Evolutionary conservation across 2,329 filamentous ascomycete species (phyloP).

Genomic region (Aspergillus brunneoviolaceus): DNA sequence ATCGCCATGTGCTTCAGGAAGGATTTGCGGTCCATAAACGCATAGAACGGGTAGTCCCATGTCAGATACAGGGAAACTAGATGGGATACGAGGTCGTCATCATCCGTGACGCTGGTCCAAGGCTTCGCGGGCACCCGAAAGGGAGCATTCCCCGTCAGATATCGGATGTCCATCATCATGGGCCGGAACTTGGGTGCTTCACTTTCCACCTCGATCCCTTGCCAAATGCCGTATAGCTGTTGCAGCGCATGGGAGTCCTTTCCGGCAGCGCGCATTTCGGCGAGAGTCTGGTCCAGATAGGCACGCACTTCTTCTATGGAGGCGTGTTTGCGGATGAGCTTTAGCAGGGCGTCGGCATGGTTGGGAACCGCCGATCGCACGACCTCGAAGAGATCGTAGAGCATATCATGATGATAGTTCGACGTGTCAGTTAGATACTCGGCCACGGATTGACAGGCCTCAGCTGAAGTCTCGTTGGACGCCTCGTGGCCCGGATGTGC

Average conservation of each 20-base stretch:
- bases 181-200: slow-evolving; percentile 20
- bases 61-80: slow-evolving; percentile 89
- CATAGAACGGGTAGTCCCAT: slow-evolving; percentile 91
- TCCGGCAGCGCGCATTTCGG: slow-evolving; percentile 5
- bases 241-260: slow-evolving; percentile 11
- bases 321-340: slow-evolving; percentile 28
- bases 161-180: slow-evolving; percentile 30
- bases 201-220: slow-evolving; percentile 21
- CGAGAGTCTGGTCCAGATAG: slow-evolving; percentile 23
- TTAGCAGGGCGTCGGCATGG: slow-evolving; percentile 22
- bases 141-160: slow-evolving; percentile 25
- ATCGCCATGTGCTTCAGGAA: slow-evolving; percentile 52
- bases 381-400: slow-evolving; percentile 28
- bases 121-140: slow-evolving; percentile 39
- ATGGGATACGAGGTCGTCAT: slow-evolving; percentile 73
- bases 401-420: slow-evolving; percentile 28
- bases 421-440: background rate
- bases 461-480: background rate
- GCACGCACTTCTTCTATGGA: slow-evolving; percentile 26
- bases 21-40: slow-evolving; percentile 75
- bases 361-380: slow-evolving; percentile 24
- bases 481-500: background rate
- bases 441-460: background rate
- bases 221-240: slow-evolving; percentile 16
- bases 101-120: slow-evolving; percentile 78